phyloP scores from a whole-genome alignment of 768 basidiomycete species.

The Calocera cornea region DNA sequence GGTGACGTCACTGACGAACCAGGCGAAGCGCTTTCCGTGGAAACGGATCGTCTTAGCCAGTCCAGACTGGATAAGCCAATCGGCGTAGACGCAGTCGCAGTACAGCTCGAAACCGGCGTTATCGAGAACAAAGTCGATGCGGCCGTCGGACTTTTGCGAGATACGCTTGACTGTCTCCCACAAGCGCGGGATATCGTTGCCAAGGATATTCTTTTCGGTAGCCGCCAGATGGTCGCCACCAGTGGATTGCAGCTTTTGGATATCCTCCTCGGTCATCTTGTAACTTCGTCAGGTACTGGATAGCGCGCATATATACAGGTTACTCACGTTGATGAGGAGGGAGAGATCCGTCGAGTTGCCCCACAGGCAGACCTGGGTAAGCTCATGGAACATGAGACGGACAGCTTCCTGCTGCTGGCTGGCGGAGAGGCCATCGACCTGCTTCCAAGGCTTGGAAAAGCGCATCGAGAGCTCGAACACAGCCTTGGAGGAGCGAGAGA shows the following conservation, averaged over 20 bases:
- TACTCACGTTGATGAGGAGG: conserved; percentile 59
- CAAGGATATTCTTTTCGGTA: conserved; percentile 91
- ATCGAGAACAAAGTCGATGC: conserved; percentile 70
- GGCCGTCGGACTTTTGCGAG: conserved; percentile 53
- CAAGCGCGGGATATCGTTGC: conserved; percentile 58
- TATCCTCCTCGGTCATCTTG: conserved; percentile 86
- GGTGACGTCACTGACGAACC: conserved; percentile 92
- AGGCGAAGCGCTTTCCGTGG: conserved; percentile 91
- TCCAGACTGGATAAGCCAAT: conserved; percentile 85
- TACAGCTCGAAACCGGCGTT: conserved; percentile 85
- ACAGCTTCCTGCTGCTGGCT: conserved; percentile 42
- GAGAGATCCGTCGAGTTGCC: conserved; percentile 95
- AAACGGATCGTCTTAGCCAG: conserved; percentile 73
- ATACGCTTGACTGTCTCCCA: conserved; percentile 66
- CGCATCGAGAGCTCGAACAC: conserved; percentile 89
- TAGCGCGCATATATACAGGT: neutral
- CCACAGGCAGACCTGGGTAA: conserved; percentile 94
- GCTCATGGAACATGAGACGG: conserved; percentile 72
- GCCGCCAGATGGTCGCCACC: conserved; percentile 91
- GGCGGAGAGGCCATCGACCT: conserved; percentile 30
- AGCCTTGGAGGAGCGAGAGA: conserved; percentile 79
- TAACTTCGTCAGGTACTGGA: neutral
- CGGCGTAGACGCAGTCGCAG: conserved; percentile 81
- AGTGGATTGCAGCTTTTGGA: conserved; percentile 89
- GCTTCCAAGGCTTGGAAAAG: conserved; percentile 72